Evolutionary conservation across 176 grass and related monocot genomes (phyloP), one percentile per base, ranked within the genome.

Genomic region (Oryza glaberrima): DNA sequence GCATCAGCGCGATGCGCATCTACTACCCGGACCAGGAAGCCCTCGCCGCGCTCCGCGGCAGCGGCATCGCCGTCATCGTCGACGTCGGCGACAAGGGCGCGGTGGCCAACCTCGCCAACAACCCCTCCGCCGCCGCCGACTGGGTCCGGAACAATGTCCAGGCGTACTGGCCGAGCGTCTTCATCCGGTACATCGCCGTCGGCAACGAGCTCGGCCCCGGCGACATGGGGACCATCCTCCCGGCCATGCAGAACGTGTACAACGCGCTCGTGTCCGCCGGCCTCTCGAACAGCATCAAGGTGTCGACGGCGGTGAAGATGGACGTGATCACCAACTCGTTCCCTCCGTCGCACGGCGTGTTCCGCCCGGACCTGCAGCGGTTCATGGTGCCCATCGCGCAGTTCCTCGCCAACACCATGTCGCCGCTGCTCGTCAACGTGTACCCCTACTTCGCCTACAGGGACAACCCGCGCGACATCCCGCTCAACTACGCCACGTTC

Each of bases 401-500:
- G 78, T 88, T 86, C 81, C 70, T 94, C 9, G 76, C 73, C 0
- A 48, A 3, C 58, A 88, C 70, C 46, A 58, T 40, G 36, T 56
- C 90, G 19, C 92, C 90, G 44, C 63, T 94, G 60, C 86, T 92
- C 3, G 58, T 45, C 44, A 94, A 94, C 82, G 87, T 92, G 47
- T 94, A 92, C 72, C 93, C 92, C 0, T 94, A 92, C 82, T 86
- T 94, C 82, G 81, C 81, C 4, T 92, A 90, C 77, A 40, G 0
- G 10, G 46, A 40, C n/a, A 44, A 81, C 30, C 72, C 7, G 0
- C 4, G 4, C 0, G 5, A 45, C 28, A 90, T 95, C 67, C 9
- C 4, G 0, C 35, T 91, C 4, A 26, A 61, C 32, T 95, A 79
- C 80, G 88, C 90, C 1, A 82, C 89, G 47, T 92, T 95, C 82